Evolutionary conservation across 2,329 filamentous ascomycete genomes (phyloP).

Genomic region (Neofusicoccum cordaticola): DNA sequence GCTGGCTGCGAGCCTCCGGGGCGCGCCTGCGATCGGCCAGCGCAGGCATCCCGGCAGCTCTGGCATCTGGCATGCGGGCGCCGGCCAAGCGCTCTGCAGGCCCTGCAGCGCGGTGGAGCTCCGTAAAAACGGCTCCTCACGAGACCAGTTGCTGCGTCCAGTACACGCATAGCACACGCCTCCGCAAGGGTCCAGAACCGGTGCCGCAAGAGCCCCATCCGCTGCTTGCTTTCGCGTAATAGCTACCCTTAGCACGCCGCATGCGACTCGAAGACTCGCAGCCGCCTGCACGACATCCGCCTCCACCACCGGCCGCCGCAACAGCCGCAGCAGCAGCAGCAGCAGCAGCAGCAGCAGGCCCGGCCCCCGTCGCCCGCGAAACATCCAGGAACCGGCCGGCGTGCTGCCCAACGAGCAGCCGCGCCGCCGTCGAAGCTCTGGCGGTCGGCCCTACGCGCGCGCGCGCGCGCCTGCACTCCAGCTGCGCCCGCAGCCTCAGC

Average conservation of each 20-base stretch:
- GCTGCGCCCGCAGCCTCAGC: no score
- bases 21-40: not conserved
- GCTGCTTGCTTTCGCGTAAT: slow-evolving; percentile 8
- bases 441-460: not conserved
- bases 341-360: not conserved
- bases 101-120: slow-evolving; percentile 8
- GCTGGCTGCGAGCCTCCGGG: not conserved
- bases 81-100: not conserved
- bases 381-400: not conserved
- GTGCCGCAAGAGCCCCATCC: not conserved
- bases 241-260: slow-evolving; percentile 6
- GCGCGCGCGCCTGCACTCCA: not conserved
- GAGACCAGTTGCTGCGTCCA: slow-evolving; percentile 12
- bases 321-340: not conserved
- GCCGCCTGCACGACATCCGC: slow-evolving; percentile 11
- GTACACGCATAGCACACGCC: not conserved
- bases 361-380: not conserved
- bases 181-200: not conserved
- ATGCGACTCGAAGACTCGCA: slow-evolving; percentile 5
- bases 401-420: not conserved
- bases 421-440: not conserved
- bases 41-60: no score
- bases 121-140: not conserved
- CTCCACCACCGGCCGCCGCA: not conserved
- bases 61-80: no score